Base-by-base conservation (phyloP, 108 stramenopile species). In the Craspedostauros australis region DNA sequence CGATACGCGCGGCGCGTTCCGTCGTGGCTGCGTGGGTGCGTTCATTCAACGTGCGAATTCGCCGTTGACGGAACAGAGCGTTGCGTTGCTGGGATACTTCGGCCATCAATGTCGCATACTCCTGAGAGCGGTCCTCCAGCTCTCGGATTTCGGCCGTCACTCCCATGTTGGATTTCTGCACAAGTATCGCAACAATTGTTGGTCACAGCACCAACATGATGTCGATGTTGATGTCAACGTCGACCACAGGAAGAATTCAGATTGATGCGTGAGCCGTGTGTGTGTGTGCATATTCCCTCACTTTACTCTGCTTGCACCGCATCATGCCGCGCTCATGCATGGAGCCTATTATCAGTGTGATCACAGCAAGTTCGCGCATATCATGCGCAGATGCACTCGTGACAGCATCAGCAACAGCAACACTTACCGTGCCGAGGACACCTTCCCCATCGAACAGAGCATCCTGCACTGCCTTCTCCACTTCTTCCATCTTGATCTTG, bases 11-110 rank as follows among this genome's bases (percentile, higher is more conserved):
- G 23, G 76, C 50, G 11, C 84, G 75, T 34, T 82, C 79, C 23
- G 64, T 54, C 1, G 74, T 61, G 4, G 77, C 64, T 5, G 24
- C 37, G 9, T 64, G 59, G 24, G 77, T 80, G 34, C 62, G 66
- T 47, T 86, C 80, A 43, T 91, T 91, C 46, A 82, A 41, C 28
- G 63, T 32, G 9, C 89, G 71, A 43, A 87, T 63, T 20, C 81
- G 72, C 41, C 83, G 76, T 42, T 91, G 89, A 33, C 89, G 62
- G 4, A 65, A 39, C 16, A 91, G 58, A 37, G 70, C 40, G 52
- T 91, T 86, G 30, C 80, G 67, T 50, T 86, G 43, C 25, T 88
- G 86, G 18, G 74, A 33, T 1, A 73, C 65, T 33, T 60, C 72
- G 1, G 76, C 82, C 36, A 80, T 67, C 7, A 84, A 44, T 23